phyloP scores from a whole-genome alignment of 441 rosid genomes.

The Croton laevigatus region DNA sequence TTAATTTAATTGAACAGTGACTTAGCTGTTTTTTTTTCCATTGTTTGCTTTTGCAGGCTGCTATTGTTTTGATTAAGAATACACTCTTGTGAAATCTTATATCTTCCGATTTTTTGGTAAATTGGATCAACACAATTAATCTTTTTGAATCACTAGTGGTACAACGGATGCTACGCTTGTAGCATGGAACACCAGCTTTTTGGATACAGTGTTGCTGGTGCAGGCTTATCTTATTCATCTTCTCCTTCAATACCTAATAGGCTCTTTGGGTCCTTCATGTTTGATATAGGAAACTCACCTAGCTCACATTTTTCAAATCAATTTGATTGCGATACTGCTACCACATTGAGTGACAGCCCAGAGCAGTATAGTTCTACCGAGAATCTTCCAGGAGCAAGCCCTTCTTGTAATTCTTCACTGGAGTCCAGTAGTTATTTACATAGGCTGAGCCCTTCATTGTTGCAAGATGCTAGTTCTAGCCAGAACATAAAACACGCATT shows the following conservation, averaged over 20 bases:
- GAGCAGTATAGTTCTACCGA: slow-evolving; percentile 46
- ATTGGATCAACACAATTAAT: background rate
- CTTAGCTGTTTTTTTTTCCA: background rate
- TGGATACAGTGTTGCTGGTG: slow-evolving; percentile 33
- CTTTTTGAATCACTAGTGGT: slow-evolving; percentile 13
- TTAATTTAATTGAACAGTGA: background rate
- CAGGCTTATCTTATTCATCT: slow-evolving; percentile 40
- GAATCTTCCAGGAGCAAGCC: slow-evolving; percentile 43
- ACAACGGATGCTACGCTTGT: slow-evolving; percentile 30
- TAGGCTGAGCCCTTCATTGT: slow-evolving; percentile 35
- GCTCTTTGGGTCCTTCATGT: slow-evolving; percentile 35
- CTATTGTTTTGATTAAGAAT: background rate
- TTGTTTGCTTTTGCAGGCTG: slow-evolving; percentile 28
- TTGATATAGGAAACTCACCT: slow-evolving; percentile 41
- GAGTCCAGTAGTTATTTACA: slow-evolving; percentile 36
- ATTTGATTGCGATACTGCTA: slow-evolving; percentile 36
- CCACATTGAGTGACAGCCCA: slow-evolving; percentile 46
- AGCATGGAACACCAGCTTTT: slow-evolving; percentile 47
- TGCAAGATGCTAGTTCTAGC: slow-evolving; percentile 31
- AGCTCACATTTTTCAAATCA: slow-evolving; percentile 39
- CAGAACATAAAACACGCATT: slow-evolving; percentile 36
- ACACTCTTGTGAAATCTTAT: background rate
- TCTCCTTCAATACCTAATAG: slow-evolving; percentile 43
- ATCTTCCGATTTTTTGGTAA: background rate
- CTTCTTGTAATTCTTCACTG: slow-evolving; percentile 43